Evolutionary conservation across 805 yeast species (phyloP).

Genomic region (Lachancea thermotolerans): DNA sequence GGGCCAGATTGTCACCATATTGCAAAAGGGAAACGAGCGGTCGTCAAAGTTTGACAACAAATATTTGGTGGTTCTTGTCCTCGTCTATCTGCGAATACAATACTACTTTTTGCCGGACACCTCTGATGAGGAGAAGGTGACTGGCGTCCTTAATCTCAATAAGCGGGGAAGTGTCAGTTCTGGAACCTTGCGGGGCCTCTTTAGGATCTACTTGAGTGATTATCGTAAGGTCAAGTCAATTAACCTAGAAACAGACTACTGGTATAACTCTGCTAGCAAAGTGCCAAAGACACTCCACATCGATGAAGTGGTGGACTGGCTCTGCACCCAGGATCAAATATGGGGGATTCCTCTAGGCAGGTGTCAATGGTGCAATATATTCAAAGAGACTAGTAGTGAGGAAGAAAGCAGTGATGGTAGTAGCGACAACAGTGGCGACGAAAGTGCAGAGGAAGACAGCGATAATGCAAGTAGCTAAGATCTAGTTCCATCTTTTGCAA

Average conservation of each 20-base stretch:
- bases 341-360: constrained; percentile 73
- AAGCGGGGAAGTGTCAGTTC: constrained; percentile 37
- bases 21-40: constrained; percentile 46
- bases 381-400: constrained; percentile 17
- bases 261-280: constrained; percentile 20
- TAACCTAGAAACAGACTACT: constrained; percentile 34
- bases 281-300: constrained; percentile 39
- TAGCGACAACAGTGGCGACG: constrained; percentile 9
- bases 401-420: constrained; percentile 21
- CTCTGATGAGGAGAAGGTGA: neutral
- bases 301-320: constrained; percentile 68
- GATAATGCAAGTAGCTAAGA: neutral
- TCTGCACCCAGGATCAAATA: constrained; percentile 51
- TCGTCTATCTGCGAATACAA: constrained; percentile 53
- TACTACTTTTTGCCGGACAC: constrained; percentile 18
- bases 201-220: constrained; percentile 57
- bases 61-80: constrained; percentile 40
- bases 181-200: constrained; percentile 14
- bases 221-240: constrained; percentile 55
- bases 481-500: too few species aligned
- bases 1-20: constrained; percentile 20
- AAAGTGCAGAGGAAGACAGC: neutral
- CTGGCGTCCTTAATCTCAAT: constrained; percentile 36
- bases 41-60: constrained; percentile 59
- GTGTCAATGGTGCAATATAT: constrained; percentile 34